These are phyloP conservation scores for Colletotrichum cereale DNA, from an alignment of 2,329 filamentous ascomycete genomes.

Conservation along the genomic window DNA sequence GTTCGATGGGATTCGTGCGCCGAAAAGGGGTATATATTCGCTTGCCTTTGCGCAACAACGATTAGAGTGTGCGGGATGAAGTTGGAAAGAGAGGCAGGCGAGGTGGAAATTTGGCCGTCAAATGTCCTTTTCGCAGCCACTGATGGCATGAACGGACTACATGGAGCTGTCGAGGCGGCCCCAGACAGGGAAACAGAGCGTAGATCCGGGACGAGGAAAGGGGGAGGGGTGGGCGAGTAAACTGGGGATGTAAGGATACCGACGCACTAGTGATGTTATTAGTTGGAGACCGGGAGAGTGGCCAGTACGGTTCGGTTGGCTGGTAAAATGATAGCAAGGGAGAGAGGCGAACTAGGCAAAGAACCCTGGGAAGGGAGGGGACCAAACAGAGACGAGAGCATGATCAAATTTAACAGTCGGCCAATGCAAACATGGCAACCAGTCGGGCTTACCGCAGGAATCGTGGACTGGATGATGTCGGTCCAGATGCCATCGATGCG, in stretches of 20 bases:
- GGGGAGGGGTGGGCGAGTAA: slow-evolving; percentile 19
- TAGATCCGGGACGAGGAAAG: slow-evolving; percentile 27
- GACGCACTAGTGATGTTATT: slow-evolving; percentile 17
- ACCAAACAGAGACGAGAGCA: slow-evolving; percentile 9
- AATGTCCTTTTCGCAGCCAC: slow-evolving; percentile 24
- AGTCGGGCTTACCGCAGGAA: slow-evolving; percentile 27
- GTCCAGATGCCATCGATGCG: slow-evolving; percentile 24
- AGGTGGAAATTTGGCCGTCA: slow-evolving; percentile 21
- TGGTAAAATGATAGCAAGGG: slow-evolving; percentile 21
- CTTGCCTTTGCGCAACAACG: slow-evolving; percentile 3
- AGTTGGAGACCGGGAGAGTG: background rate
- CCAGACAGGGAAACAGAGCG: slow-evolving; percentile 31
- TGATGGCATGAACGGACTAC: slow-evolving; percentile 37
- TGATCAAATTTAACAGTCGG: background rate
- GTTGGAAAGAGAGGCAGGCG: background rate
- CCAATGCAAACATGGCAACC: slow-evolving; percentile 15
- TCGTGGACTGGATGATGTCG: slow-evolving; percentile 21
- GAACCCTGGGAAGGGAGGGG: background rate
- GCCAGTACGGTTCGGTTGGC: slow-evolving; percentile 20
- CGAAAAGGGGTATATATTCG: background rate
- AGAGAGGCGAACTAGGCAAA: slow-evolving; percentile 28
- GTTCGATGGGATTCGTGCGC: background rate
- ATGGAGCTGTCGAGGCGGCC: slow-evolving; percentile 23
- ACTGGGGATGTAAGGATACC: slow-evolving; percentile 22
- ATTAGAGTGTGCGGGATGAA: background rate